phyloP scores from a whole-genome alignment of 495 filamentous ascomycete genomes.

The Trypethelium eluteriae region DNA sequence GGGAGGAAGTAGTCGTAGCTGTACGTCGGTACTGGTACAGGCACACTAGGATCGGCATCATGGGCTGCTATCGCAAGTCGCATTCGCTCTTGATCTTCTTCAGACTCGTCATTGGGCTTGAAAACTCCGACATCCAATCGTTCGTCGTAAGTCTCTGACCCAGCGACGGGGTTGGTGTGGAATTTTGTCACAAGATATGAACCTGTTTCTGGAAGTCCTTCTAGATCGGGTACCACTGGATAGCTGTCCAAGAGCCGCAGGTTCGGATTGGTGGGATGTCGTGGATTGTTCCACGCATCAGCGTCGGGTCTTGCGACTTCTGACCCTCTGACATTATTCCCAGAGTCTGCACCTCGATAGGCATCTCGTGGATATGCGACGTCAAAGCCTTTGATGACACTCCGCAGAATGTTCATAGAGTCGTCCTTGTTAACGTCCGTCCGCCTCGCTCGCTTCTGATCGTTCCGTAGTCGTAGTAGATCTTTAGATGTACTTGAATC shows the following conservation, averaged over 20 bases:
- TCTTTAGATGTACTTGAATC: conserved; percentile 38
- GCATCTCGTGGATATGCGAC: conserved; percentile 63
- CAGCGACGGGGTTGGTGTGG: conserved; percentile 63
- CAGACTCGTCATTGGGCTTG: conserved; percentile 49
- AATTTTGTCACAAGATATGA: conserved; percentile 87
- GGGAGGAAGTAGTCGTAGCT: conserved; percentile 79
- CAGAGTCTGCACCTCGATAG: conserved; percentile 46
- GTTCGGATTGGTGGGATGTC: conserved; percentile 75
- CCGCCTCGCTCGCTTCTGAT: conserved; percentile 36
- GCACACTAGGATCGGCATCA: conserved; percentile 54
- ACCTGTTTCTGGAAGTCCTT: conserved; percentile 77
- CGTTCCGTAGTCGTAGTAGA: conserved; percentile 29
- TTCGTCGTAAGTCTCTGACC: conserved; percentile 57
- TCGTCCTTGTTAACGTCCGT: conserved; percentile 59
- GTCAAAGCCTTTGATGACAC: conserved; percentile 79
- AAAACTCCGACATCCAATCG: conserved; percentile 76
- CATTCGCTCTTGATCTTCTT: conserved; percentile 37
- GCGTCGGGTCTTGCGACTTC: conserved; percentile 49
- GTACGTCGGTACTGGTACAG: conserved; percentile 53
- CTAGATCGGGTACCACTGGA: conserved; percentile 79
- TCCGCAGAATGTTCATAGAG: conserved; percentile 71
- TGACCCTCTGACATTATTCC: conserved; percentile 47
- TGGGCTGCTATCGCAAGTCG: conserved; percentile 51
- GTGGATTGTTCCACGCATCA: conserved; percentile 64
- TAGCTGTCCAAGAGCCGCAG: conserved; percentile 70